Conservation (phyloP, 192 early-diverging fungal species). For the Coemansia sp. region DNA sequence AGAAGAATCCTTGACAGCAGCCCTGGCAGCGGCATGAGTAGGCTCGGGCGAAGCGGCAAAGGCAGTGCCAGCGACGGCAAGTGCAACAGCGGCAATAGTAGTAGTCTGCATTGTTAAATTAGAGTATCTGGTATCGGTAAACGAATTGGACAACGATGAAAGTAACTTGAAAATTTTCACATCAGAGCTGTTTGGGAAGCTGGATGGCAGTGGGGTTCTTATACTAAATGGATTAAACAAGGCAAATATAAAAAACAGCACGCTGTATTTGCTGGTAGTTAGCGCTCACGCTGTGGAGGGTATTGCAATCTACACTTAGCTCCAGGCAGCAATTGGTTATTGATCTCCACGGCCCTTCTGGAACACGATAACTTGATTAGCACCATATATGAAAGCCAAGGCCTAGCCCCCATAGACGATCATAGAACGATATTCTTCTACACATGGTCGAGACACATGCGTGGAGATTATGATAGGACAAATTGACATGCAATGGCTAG, state of each 20-base stretch:
- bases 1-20: neutral
- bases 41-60: slow-evolving; percentile 38
- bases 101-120: slow-evolving; percentile 40
- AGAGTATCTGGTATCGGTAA: slow-evolving; percentile 2
- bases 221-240: neutral
- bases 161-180: neutral
- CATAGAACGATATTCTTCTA: neutral
- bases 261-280: neutral
- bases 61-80: slow-evolving; percentile 44
- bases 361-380: neutral
- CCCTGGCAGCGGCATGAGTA: slow-evolving; percentile 15
- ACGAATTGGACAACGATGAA: neutral
- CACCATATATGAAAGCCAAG: neutral
- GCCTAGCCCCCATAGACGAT: neutral
- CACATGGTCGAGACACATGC: neutral
- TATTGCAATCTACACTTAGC: no score
- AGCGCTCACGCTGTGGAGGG: neutral
- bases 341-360: neutral
- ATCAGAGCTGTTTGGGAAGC: neutral
- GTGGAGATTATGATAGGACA: neutral
- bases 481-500: neutral
- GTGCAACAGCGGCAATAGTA: slow-evolving; percentile 32
- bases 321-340: no score
- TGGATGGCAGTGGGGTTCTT: slow-evolving; percentile 14
- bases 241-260: neutral